Conservation (phyloP, 495 filamentous ascomycete species). For the Tetracladium setigerum region DNA sequence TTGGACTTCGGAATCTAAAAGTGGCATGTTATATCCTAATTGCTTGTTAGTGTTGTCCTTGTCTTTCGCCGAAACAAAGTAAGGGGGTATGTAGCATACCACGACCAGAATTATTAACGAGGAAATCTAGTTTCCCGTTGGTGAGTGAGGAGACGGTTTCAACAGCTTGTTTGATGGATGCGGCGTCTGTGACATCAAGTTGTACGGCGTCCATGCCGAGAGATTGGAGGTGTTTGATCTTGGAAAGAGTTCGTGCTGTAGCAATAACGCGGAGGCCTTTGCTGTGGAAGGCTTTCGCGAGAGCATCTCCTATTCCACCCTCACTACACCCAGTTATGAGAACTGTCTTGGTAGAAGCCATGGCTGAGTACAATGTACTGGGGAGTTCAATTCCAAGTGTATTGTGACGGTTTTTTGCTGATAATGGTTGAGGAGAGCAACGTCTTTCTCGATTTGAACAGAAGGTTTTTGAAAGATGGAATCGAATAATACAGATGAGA, state of each 20-base stretch:
- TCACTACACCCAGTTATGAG: constrained; percentile 42
- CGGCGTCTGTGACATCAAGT: constrained; percentile 39
- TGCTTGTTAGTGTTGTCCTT: too few relatives aligned
- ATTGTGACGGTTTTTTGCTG: too few relatives aligned
- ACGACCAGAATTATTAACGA: constrained; percentile 51
- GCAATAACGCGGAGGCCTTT: constrained; percentile 36
- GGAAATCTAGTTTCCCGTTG: constrained; percentile 34
- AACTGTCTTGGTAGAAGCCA: too few relatives aligned
- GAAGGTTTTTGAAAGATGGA: too few relatives aligned
- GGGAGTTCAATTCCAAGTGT: too few relatives aligned
- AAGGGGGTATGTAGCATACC: constrained; percentile 14
- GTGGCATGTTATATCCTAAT: constrained; percentile 29
- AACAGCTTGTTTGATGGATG: constrained; percentile 31
- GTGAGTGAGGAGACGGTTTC: constrained; percentile 15
- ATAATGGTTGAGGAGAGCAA: too few relatives aligned
- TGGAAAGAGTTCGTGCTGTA: constrained; percentile 33
- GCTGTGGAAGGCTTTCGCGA: constrained; percentile 30
- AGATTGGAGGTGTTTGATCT: constrained; percentile 28
- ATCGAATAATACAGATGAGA: too few relatives aligned
- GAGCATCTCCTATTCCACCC: constrained; percentile 34
- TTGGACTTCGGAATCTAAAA: constrained; percentile 39
- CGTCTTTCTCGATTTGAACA: too few relatives aligned
- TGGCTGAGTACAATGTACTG: too few relatives aligned
- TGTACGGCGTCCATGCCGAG: constrained; percentile 35
- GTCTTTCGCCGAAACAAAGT: not conserved